phyloP scores from a whole-genome alignment of 345 rosid species.

The Euphorbia tirucalli region DNA sequence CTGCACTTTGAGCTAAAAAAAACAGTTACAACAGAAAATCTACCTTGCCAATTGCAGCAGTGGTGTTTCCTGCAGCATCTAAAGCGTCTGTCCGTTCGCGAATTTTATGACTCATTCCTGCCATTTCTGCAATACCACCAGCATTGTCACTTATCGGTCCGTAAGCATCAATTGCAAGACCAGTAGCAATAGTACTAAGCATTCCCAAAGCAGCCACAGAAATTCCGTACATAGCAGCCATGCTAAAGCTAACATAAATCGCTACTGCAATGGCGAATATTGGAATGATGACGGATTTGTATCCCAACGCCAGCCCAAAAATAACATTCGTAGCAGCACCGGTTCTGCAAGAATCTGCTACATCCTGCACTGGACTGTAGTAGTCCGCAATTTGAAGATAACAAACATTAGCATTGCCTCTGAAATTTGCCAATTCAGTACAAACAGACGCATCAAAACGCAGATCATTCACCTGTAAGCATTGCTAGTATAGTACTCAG shows the following conservation, averaged over 20 bases:
- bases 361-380: slow-evolving; percentile 64
- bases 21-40: background rate
- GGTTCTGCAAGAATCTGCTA: slow-evolving; percentile 64
- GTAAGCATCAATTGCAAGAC: slow-evolving; percentile 65
- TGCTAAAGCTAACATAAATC: slow-evolving; percentile 59
- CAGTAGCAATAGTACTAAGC: slow-evolving; percentile 67
- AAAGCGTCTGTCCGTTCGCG: slow-evolving; percentile 62
- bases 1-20: too few relatives aligned
- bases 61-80: slow-evolving; percentile 70
- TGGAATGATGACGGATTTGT: slow-evolving; percentile 69
- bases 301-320: slow-evolving; percentile 63
- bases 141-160: slow-evolving; percentile 75
- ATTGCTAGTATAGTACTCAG: slow-evolving; percentile 67
- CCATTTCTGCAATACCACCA: slow-evolving; percentile 70
- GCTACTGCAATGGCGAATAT: slow-evolving; percentile 59
- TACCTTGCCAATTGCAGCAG: slow-evolving; percentile 80
- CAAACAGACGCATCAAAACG: background rate
- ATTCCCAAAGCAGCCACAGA: slow-evolving; percentile 64
- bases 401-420: background rate
- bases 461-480: slow-evolving; percentile 49
- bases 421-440: too few relatives aligned
- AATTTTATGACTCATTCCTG: slow-evolving; percentile 63
- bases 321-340: slow-evolving; percentile 75
- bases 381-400: slow-evolving; percentile 15
- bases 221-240: slow-evolving; percentile 80